These are phyloP conservation scores for Triticum turgidum DNA, from an alignment of 176 grass and related monocot genomes.

Conservation along the genomic window DNA sequence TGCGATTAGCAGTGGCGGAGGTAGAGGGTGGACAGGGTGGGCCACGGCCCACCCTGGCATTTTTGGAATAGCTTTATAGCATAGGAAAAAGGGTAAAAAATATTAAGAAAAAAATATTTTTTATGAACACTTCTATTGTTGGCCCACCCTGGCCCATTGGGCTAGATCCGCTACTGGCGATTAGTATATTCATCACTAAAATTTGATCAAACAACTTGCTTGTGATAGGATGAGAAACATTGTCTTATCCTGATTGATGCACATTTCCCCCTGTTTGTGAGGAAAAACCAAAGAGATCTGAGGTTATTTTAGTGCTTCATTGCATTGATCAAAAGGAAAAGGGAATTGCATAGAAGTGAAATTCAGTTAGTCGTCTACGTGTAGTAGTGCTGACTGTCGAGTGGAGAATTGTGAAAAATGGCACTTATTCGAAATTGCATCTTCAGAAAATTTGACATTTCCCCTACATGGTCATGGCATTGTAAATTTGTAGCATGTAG, in stretches of 20 bases:
- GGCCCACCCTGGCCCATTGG: too few species aligned
- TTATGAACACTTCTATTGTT: too few species aligned
- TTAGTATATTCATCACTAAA: neutral
- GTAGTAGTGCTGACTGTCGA: neutral
- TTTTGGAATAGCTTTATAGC: too few species aligned
- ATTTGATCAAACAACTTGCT: neutral
- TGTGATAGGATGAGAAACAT: neutral
- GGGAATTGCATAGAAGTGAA: neutral
- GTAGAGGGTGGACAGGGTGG: too few species aligned
- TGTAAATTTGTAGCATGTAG: neutral
- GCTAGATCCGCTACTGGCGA: too few species aligned
- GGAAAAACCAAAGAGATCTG: neutral
- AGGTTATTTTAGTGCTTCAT: neutral
- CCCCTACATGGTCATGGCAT: neutral
- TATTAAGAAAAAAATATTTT: too few species aligned
- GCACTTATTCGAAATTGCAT: neutral
- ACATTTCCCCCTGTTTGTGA: neutral
- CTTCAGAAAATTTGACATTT: neutral
- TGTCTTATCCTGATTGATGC: neutral
- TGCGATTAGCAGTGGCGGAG: too few species aligned
- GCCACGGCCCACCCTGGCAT: too few species aligned
- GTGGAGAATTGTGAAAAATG: neutral
- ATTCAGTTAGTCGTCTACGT: neutral
- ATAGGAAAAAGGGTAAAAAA: too few species aligned
- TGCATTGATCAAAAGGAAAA: slow-evolving; percentile 6